These are phyloP conservation scores for Trichoderma sp. DNA, from an alignment of 2,329 filamentous ascomycete species.

Conservation along the genomic window DNA sequence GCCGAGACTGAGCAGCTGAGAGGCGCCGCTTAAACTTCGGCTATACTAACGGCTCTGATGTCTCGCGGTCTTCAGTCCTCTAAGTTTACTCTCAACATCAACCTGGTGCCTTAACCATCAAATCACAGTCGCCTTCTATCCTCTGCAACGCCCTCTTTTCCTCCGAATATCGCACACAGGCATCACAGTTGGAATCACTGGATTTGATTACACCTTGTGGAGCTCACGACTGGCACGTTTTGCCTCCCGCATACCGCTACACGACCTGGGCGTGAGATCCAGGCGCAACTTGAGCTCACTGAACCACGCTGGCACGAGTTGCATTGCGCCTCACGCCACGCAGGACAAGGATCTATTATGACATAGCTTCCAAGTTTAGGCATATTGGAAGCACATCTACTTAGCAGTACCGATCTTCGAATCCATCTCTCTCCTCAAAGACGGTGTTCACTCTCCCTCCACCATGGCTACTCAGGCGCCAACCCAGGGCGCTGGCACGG, in stretches of 20 bases:
- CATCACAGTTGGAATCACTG: background rate
- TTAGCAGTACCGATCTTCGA: background rate
- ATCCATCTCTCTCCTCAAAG: background rate
- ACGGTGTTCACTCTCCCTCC: background rate
- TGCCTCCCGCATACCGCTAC: background rate
- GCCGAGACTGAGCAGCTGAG: background rate
- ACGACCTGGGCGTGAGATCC: background rate
- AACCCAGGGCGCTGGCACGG: conserved; percentile 30
- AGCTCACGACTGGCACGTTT: too few species aligned
- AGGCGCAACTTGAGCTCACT: background rate
- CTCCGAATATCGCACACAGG: background rate
- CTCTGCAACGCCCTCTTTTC: background rate
- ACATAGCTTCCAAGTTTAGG: background rate
- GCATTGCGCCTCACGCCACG: background rate
- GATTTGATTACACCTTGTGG: background rate
- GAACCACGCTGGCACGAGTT: background rate
- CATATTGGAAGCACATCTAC: background rate
- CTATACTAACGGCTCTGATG: background rate
- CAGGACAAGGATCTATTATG: background rate
- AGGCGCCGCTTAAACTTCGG: conserved; percentile 17
- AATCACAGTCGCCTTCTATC: background rate
- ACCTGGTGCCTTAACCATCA: background rate
- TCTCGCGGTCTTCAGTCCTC: conserved; percentile 1
- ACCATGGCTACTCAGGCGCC: conserved; percentile 37
- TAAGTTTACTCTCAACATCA: conserved; percentile 12